Evolutionary conservation across 192 early-diverging fungal genomes (phyloP), one percentile per base, ranked within the genome.

Genomic region (Coemansia sp.): DNA sequence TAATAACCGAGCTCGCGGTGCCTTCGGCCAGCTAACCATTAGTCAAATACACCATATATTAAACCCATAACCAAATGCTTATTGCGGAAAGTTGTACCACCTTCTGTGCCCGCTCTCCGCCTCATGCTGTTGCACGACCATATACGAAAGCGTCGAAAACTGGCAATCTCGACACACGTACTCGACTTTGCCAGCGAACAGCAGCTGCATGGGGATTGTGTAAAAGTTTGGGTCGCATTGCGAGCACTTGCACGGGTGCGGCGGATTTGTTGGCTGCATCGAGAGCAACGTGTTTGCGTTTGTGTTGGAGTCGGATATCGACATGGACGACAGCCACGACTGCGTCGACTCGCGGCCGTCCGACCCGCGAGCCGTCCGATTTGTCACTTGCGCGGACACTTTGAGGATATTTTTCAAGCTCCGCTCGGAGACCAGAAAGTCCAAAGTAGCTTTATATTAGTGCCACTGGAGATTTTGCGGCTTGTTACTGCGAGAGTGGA

Each of bases 1-100:
- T 99, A 43, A 98, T 99, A 64, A 95, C 93, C 1, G 95, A 98
- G 77, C 85, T 99, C 62, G 95, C 95, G 4, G 92, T 93, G 17
- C 87, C 86, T 15, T 74, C 77, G 2, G 48, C 67, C 35, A 3
- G 14, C 35, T 17, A 41, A 32, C 19, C 60, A 19, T 48, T 23
- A 14, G 47, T 29, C 48, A 32, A 32, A 32, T 32, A 32, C 29
- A 32, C 29, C 29, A 32, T 32, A 32, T 32, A 32, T 32, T 32
- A 6, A 32, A 32, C 29, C 29, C 29, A 7, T 32, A 32, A 21
- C 21, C 21, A 32, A 32, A 32, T 32, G 29, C 4, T 8, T 32
- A 32, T 32, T 81, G 78, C 9, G 78, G 78, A 62, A 65, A 81
- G 47, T 72, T 81, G 66, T 81, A 81, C 78, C 78, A 81, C 12